A percentile compares a stretch with the other conserved stretches of the same genome.
Evolutionary conservation across 345 rosid genomes (phyloP).

Genomic region (Laguncularia racemosa): DNA sequence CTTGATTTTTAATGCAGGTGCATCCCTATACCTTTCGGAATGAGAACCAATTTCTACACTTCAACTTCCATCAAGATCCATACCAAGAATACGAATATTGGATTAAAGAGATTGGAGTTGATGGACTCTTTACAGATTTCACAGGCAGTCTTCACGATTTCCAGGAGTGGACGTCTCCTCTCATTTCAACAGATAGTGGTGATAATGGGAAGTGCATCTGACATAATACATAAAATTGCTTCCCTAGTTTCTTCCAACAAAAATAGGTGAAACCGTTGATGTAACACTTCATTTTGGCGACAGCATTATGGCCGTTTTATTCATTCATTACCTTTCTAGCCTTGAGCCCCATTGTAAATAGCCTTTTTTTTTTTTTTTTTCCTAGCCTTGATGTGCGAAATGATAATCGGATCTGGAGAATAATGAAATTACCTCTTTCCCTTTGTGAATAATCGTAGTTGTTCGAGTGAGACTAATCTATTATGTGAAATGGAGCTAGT

Average conservation of each 20-base stretch:
- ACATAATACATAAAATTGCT: conserved; percentile 37
- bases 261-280: conserved; percentile 12
- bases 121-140: conserved; percentile 92
- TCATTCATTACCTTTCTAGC: too few species aligned
- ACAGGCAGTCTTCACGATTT: conserved; percentile 69
- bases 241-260: conserved; percentile 31
- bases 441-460: too few species aligned
- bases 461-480: too few species aligned
- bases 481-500: too few species aligned
- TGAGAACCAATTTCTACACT: conserved; percentile 55
- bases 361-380: too few species aligned
- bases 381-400: too few species aligned
- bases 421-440: too few species aligned
- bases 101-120: conserved; percentile 70
- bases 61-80: conserved; percentile 62
- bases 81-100: conserved; percentile 69
- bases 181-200: conserved; percentile 9
- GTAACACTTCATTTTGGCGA: background rate
- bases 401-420: too few species aligned
- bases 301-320: background rate
- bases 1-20: conserved; percentile 37
- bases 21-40: conserved; percentile 87
- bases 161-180: conserved; percentile 54
- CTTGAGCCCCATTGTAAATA: too few species aligned
- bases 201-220: conserved; percentile 16